Percentiles rank a stretch among this genome's conserved stretches.
Conservation (phyloP, 176 grass and related monocot species). For the Paspalum notatum region DNA sequence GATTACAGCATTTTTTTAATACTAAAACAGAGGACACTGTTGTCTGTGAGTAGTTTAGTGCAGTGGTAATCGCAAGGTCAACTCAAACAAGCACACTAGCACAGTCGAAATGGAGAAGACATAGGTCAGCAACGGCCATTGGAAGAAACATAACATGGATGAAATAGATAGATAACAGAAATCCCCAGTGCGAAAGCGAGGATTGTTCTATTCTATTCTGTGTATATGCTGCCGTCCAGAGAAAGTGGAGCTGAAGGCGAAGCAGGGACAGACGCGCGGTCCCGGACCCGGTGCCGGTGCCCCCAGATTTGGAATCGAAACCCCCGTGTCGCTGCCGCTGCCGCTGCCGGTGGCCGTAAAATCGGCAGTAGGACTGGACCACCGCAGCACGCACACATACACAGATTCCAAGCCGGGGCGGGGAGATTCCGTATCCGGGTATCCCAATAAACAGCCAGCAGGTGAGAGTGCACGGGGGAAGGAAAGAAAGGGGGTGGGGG, state of each 20-base stretch:
- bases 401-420: not conserved
- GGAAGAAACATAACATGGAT: not conserved
- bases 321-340: no score
- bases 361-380: not conserved
- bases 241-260: not conserved
- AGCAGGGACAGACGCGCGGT: not conserved
- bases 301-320: not conserved
- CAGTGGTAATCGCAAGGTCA: not conserved
- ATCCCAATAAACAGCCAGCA: not conserved
- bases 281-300: not conserved
- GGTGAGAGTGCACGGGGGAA: not conserved
- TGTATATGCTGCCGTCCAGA: no score
- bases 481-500: not conserved
- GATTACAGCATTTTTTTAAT: constrained; percentile 11
- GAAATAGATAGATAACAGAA: not conserved
- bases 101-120: not conserved
- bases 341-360: not conserved
- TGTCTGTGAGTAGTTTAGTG: not conserved
- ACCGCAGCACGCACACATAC: not conserved
- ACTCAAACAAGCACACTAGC: not conserved
- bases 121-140: not conserved
- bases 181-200: no score
- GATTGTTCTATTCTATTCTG: no score
- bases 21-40: not conserved
- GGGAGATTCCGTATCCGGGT: not conserved